Conservation (phyloP, 176 grass and related monocot genomes). For the Hyparrhenia diplandra region DNA sequence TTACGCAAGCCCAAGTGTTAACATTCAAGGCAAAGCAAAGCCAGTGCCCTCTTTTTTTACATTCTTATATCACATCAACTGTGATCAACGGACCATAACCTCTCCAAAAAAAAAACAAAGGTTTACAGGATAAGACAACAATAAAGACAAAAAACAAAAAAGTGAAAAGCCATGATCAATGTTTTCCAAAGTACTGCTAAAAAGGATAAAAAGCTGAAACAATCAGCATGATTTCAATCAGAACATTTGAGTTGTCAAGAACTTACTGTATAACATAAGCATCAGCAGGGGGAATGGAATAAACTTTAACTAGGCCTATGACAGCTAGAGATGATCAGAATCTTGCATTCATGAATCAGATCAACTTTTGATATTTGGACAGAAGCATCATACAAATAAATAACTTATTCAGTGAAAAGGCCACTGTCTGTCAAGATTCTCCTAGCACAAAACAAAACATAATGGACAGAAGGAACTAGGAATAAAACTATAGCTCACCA, state of each 20-base stretch:
- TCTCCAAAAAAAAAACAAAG: not conserved
- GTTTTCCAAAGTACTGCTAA: not conserved
- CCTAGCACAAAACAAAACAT: not conserved
- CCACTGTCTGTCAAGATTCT: not conserved
- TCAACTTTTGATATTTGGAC: not conserved
- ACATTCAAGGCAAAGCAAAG: not conserved
- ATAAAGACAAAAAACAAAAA: not conserved
- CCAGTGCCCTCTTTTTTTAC: not conserved
- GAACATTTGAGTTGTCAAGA: not conserved
- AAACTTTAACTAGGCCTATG: not conserved
- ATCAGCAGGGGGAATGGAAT: not conserved
- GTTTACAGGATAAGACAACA: not conserved
- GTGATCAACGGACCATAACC: not conserved
- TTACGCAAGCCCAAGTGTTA: slow-evolving; percentile 2
- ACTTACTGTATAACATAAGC: not conserved
- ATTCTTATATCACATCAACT: not conserved
- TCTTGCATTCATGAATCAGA: not conserved
- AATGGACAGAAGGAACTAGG: not conserved
- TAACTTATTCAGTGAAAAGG: slow-evolving; percentile 14
- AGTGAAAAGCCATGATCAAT: not conserved
- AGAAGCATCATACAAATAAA: not conserved
- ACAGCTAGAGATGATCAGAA: not conserved
- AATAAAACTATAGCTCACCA: not conserved
- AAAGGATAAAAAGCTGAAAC: not conserved
- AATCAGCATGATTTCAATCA: not conserved